Base-by-base conservation (phyloP, 805 yeast genomes). In the Kodamaea lidongshanica region DNA sequence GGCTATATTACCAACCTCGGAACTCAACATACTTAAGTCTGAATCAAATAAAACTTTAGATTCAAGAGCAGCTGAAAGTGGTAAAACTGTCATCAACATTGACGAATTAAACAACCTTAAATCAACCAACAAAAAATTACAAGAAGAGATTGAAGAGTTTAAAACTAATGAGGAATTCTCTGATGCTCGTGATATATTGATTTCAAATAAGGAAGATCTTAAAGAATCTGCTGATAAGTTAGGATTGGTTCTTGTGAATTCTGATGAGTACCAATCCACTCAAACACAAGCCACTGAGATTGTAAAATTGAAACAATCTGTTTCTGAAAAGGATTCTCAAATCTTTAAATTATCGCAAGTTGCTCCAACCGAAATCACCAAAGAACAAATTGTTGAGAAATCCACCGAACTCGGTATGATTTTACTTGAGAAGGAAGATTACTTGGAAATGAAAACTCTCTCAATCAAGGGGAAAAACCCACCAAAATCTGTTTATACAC, bases 401-500 rank as follows among this genome's bases (percentile, higher is more conserved):
- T 59, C 56, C 45, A 33, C 43, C 5, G 60, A 55, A 12, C 45
- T 50, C 24, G 67, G 59, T 6, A 38, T 64, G 28, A 53, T 58
- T 9, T 34, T 53, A 6, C 32, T 65, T 7, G 51, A 48, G 6
- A 43, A 46, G 17, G 48, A 48, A 7, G 59, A 60, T 17, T 54
- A 56, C 34, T 37, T 49, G 38, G 28, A 48, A 25, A 37, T 62
- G 41, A 52, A 54, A 35, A 13, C 41, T 25, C 30, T 27, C 12
- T 32, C 33, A 17, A 19, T 15, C 13, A 17, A 18, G 16, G 34
- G 27, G 24, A 35, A 10, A 41, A 44, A 33, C 56, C 62, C 14
- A 33, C 28, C 33, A 5, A 27, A 27, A 14, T 17, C 23, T 3
- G 27, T 41, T 4, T 19, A 33, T 20, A 44, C 41, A 2, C 53